Evolutionary conservation across 106 monocot species (phyloP), one percentile per base, ranked within the genome.

Genomic region (Dendrobium nobile): DNA sequence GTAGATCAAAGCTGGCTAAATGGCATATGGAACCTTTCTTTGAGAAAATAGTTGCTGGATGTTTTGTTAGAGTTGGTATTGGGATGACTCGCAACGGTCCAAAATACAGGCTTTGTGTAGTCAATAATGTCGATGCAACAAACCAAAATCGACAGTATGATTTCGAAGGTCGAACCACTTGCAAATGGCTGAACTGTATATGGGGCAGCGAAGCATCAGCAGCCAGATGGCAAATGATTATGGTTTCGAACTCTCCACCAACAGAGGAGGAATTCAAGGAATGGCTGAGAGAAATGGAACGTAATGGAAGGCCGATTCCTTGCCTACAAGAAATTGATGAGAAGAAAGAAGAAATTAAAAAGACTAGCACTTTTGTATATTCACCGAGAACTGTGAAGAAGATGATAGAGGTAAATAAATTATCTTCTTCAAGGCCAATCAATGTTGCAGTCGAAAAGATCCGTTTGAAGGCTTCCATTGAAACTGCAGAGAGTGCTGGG

Each of bases 401-500:
- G 84, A 88, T 95, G 92, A 78, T 95, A 54, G 84, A 87, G 47
- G 89, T 89, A 80, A 96, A 96, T 80, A 93, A 95, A 79, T 87
- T 79, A 2, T 80, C 85, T 26, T 65, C 64, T 13, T 51, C 51
- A 13, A 51, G 51, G 51, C 51, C 13, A 13, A 2, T 51, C 51
- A 51, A 51, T 51, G 10, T 13, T 51, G 51, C 13, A 15, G 1
- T 51, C 15, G 15, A 51, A 51, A 51, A 51, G 51, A 13, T 51
- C 15, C 15, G 15, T 51, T 51, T 51, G 51, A 51, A 51, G 51
- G 13, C 10, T 13, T 10, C 10, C 2, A 51, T 16, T 13, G 16
- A 10, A 51, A 51, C 10, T 13, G 51, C 51, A 2, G 51, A 51
- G 51, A 51, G 51, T 51, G 10, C 2, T 10, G 51, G 51, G 15